A percentile compares a stretch with the other conserved stretches of the same genome.
Conservation (phyloP, 2,329 filamentous ascomycete species). For the Neofusicoccum sp. region DNA sequence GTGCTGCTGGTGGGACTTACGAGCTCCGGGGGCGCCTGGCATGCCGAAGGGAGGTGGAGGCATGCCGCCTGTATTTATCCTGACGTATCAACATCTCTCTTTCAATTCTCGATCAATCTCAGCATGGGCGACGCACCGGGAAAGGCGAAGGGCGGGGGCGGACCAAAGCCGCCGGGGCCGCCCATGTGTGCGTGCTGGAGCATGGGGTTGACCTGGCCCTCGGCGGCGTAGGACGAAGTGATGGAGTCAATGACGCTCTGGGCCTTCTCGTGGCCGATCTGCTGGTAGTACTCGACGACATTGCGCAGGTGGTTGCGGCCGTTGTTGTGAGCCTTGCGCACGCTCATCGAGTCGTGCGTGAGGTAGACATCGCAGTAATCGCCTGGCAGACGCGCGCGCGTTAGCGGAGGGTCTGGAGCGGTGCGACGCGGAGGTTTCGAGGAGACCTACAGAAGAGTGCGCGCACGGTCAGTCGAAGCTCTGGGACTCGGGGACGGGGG, state of each 20-base stretch:
- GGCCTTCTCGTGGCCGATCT: slow-evolving; percentile 97
- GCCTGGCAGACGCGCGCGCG: slow-evolving; percentile 45
- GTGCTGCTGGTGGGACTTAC: slow-evolving; percentile 25
- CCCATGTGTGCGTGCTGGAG: slow-evolving; percentile 49
- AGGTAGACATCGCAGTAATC: slow-evolving; percentile 99
- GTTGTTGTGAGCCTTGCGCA: slow-evolving; percentile 97
- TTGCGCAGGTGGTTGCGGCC: slow-evolving; percentile 96
- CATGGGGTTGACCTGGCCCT: slow-evolving; percentile 91
- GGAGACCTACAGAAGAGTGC: slow-evolving; percentile 66
- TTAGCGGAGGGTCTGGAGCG: slow-evolving; percentile 22
- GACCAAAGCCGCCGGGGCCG: slow-evolving; percentile 35
- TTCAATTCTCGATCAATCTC: background rate
- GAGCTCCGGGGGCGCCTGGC: slow-evolving; percentile 38
- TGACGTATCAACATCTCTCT: background rate
- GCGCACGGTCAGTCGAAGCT: slow-evolving; percentile 23
- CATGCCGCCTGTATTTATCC: slow-evolving; percentile 21
- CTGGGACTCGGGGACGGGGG: slow-evolving; percentile 8
- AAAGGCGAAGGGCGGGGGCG: slow-evolving; percentile 61
- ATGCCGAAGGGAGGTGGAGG: slow-evolving; percentile 38
- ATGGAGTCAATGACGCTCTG: slow-evolving; percentile 98
- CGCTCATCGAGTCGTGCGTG: slow-evolving; percentile 99
- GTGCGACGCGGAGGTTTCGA: slow-evolving; percentile 2
- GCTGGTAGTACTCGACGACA: slow-evolving; percentile 97
- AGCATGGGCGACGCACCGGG: slow-evolving; percentile 49
- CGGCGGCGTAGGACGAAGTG: slow-evolving; percentile 90